Evolutionary conservation across 2,329 filamentous ascomycete species (phyloP), one percentile per base, ranked within the genome.

Genomic region (Clarireedia homoeocarpa): DNA sequence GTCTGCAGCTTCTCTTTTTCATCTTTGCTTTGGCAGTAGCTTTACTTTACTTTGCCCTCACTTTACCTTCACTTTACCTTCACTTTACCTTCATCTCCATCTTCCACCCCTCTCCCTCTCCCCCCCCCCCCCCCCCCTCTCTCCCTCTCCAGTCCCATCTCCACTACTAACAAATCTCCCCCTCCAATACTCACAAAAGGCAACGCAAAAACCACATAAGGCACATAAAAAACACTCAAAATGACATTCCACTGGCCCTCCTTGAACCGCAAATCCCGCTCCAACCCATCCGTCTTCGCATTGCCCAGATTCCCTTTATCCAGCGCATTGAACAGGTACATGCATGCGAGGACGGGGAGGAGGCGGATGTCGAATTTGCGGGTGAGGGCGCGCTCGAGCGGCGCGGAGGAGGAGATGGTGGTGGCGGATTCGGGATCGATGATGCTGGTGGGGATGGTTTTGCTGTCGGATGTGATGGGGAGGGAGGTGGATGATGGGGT

Each of bases 211-310:
- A 90, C 66, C 38, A 89, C 85, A 67, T 86, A 89, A 0, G 86
- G 86, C 6, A 90, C 75, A 70, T 87, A 91, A 74, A 91, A 91
- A 61, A 91, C 83, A 51, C 77, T 79, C 38, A 89, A 70, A 48
- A 89, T 78, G 27, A 83, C 77, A 66, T 88, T 89, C 72, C 89
- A 88, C 66, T 88, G 78, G 60, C 82, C 77, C 0, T 71, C 69
- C 45, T 76, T 76, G 70, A 90, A 84, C 34, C 79, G 68, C 20
- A 89, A 71, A 63, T 83, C 79, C 24, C 71, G 72, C 12, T 65
- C 65, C 52, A 68, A 17, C 9, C 56, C 53, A 45, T 60, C 65
- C 0, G 81, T 84, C 66, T 84, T 72, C 2, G 80, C 80, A 65
- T 83, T 83, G 51, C 79, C 77, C 40, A 79, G 64, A 60, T 79